Base-by-base conservation (phyloP, 805 yeast species). In the Ogataea zsoltii region DNA sequence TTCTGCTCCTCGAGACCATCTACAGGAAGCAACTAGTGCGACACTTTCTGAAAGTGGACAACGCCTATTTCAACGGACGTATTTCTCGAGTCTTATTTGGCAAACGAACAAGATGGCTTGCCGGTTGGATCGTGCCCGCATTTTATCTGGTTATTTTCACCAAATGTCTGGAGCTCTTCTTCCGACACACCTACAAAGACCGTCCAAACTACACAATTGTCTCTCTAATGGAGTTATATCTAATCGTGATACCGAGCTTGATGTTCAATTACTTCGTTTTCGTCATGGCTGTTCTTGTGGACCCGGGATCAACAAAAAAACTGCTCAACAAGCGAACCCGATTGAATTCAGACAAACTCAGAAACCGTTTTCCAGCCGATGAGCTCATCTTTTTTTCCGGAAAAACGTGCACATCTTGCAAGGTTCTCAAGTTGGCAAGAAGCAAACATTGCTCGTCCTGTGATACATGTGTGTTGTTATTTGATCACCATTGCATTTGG, bases 361-460 rank as follows among this genome's bases (percentile, higher is more conserved):
- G 19, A 7, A 25, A 28, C 32, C 19, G 33, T 12, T 74, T 68
- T 48, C 61, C 62, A 3, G 60, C 63, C 44, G 74, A 79, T 56
- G 65, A 67, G 14, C 50, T 78, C 35, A 72, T 77, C 28, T 79
- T 67, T 56, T 72, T 67, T 44, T 50, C 57, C 16, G 58, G 57
- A 25, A 62, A 57, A 19, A 39, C 45, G 14, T 75, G 80, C 54
- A 19, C 59, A 11, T 76, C 84, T 1, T 88, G 96, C 56, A 62
- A 75, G 10, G 67, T 76, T 33, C 80, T 87, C 81, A 70, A 91
- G 50, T 80, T 87, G 12, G 89, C 95, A 1, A 68, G 95, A 45
- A 71, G 88, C 6, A 82, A 85, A 50, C 96, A 88, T 63, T 88
- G 96, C 58, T 70, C 82, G 1, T 70, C 70, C 2, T 88, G 96